Conservation (phyloP, 2,329 filamentous ascomycete species). For the Neospermospora avenae region DNA sequence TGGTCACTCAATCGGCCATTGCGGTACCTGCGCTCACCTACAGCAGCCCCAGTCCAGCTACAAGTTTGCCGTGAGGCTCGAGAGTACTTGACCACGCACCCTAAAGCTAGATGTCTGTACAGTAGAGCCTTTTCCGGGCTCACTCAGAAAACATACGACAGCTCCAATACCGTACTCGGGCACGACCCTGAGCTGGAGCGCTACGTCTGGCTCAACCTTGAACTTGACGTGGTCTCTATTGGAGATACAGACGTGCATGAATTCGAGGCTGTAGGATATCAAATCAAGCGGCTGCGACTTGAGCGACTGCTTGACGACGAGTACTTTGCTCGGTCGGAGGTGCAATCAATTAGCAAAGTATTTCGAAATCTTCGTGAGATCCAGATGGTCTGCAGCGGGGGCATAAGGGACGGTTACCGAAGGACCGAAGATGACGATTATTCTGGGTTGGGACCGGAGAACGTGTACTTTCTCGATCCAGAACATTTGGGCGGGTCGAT, state of each 20-base stretch:
- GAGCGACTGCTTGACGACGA: neutral
- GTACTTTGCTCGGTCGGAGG: constrained; percentile 1
- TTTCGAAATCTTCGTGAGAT: constrained; percentile 2
- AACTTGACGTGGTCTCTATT: neutral
- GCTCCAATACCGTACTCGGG: neutral
- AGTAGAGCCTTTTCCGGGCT: neutral
- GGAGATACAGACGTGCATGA: neutral
- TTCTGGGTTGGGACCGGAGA: neutral
- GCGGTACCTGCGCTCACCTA: neutral
- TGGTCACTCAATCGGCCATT: neutral
- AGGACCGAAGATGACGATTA: neutral
- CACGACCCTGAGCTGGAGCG: constrained; percentile 1
- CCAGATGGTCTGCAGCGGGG: neutral
- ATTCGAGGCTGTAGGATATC: constrained; percentile 1
- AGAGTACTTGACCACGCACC: constrained; percentile 2
- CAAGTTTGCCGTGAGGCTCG: constrained; percentile 2
- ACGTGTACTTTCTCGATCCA: constrained; percentile 3
- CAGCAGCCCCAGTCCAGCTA: neutral
- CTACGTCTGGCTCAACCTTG: neutral
- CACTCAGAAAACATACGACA: constrained; percentile 1
- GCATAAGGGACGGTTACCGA: constrained; percentile 2
- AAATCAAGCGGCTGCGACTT: constrained; percentile 1
- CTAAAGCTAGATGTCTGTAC: neutral
- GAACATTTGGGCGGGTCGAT: constrained; percentile 1
- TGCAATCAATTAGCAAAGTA: neutral